Conservation (phyloP, 2,329 filamentous ascomycete species). For the Claviceps paspali region DNA sequence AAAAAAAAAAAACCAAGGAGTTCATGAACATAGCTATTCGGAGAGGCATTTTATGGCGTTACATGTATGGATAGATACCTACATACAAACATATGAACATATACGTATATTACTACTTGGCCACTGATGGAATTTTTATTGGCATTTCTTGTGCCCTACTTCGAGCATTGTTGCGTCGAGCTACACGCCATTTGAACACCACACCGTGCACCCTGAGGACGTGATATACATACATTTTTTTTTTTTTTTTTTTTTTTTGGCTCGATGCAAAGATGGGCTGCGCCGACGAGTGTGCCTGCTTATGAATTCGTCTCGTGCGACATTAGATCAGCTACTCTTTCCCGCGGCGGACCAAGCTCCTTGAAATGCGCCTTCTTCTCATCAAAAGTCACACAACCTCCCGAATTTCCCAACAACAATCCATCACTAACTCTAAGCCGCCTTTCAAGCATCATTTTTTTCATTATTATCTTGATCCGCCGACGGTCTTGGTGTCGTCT, state of each 20-base stretch:
- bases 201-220: too few relatives aligned
- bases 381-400: background rate
- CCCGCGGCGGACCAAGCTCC: too few relatives aligned
- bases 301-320: too few relatives aligned
- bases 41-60: conserved; percentile 4
- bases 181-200: too few relatives aligned
- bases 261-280: too few relatives aligned
- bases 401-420: background rate
- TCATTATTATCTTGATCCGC: background rate
- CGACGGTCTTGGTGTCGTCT: background rate
- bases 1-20: background rate
- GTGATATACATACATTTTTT: too few relatives aligned
- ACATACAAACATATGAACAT: background rate
- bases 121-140: too few relatives aligned
- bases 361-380: background rate
- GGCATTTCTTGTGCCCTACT: too few relatives aligned
- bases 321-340: too few relatives aligned
- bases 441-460: background rate
- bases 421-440: background rate
- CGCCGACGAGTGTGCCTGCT: too few relatives aligned
- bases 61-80: background rate
- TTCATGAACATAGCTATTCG: background rate
- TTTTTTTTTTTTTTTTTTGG: too few relatives aligned
- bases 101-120: background rate
- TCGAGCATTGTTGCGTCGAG: too few relatives aligned